Base-by-base conservation (phyloP, 257 asterid genomes). In the Apocynum venetum region DNA sequence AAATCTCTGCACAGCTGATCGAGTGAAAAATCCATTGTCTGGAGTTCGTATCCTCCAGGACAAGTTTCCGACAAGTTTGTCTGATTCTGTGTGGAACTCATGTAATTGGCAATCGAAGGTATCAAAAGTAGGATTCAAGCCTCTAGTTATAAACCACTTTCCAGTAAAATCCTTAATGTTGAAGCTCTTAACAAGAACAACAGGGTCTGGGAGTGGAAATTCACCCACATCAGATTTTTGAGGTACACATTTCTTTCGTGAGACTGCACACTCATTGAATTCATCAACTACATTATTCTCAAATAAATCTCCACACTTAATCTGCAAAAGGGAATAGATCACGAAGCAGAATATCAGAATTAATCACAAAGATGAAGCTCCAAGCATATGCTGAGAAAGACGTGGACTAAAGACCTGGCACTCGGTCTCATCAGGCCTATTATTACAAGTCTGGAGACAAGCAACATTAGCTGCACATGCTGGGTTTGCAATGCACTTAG, bases 191-290 rank as follows among this genome's bases (percentile, higher is more conserved):
- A 89, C 97, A 55, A 95, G 90, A 82, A 87, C 67, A 8, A 87
- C 82, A 0, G 94, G 98, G 77, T 95, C 93, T 0, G 97, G 99
- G 49, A 70, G 96, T 0, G 98, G 97, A 81, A 95, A 95, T 71
- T 95, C 98, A 11, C 99, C 99, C 7, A 91, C 89, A 83, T 95
- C 99, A 19, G 98, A 95, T 87, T 95, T 95, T 56, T 85, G 97
- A 40, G 98, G 99, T 65, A 95, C 99, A 43, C 99, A 95, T 83
- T 95, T 95, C 93, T 95, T 95, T 47, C 94, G 78, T n/a, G 99
- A 88, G 78, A 95, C 98, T 44, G 99, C 99, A 78, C 99, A 95
- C 70, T 95, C 98, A 14, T 95, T 95, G 90, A 93, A 95, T 82
- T 95, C 87, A 49, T 93, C 99, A 9, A 95, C 99, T 0, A 93